A percentile compares a stretch with the other conserved stretches of the same genome.
phyloP scores from a whole-genome alignment of 164 flowering plant species.

The Protea cynaroides region DNA sequence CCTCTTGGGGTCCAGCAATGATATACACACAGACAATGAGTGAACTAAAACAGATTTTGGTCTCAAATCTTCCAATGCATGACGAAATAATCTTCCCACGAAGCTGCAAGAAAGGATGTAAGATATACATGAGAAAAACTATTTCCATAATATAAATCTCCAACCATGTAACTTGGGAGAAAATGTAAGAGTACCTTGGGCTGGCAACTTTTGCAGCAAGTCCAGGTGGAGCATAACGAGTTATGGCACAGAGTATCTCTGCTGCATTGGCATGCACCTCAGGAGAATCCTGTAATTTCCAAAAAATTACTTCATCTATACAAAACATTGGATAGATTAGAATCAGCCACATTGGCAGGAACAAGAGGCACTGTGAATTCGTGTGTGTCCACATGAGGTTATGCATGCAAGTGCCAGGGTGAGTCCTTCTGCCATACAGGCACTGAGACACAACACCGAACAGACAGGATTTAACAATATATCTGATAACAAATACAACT shows the following conservation, averaged over 20 bases:
- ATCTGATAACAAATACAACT: no score
- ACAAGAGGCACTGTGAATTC: no score
- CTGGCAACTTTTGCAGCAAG: conserved; percentile 72
- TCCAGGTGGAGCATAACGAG: conserved; percentile 69
- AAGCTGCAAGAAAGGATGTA: conserved; percentile 43
- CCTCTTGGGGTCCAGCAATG: conserved; percentile 84
- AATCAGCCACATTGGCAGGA: no score
- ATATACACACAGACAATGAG: conserved; percentile 78
- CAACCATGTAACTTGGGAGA: conserved; percentile 8
- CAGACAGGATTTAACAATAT: no score
- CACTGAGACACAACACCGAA: no score
- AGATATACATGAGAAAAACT: conserved; percentile 3
- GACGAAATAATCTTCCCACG: conserved; percentile 67
- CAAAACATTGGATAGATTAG: no score
- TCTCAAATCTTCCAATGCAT: conserved; percentile 80
- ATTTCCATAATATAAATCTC: conserved; percentile 1
- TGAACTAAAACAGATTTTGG: conserved; percentile 85
- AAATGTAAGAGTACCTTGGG: conserved; percentile 50
- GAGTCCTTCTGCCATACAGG: no score
- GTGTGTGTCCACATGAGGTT: no score
- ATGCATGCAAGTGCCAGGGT: no score
- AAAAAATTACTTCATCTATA: no score
- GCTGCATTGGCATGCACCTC: conserved; percentile 96
- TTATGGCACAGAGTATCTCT: conserved; percentile 74
- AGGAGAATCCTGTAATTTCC: conserved; percentile 58